These are phyloP conservation scores for Seiridium cupressi DNA, from an alignment of 2,329 filamentous ascomycete genomes.

Conservation along the genomic window DNA sequence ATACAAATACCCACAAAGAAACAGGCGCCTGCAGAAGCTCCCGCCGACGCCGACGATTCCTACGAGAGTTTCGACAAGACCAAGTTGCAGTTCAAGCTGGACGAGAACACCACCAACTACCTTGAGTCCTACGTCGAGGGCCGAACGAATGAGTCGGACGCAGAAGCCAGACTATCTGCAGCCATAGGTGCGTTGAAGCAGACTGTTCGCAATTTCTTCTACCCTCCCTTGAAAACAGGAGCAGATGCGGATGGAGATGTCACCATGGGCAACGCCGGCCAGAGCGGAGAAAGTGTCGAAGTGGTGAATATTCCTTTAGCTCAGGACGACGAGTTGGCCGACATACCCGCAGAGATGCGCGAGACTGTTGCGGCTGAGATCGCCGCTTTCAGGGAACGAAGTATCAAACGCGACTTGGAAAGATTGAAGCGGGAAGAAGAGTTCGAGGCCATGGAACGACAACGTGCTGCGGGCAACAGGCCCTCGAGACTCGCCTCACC, in stretches of 20 bases:
- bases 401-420: slow-evolving; percentile 84
- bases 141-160: slow-evolving; percentile 60
- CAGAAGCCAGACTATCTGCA: slow-evolving; percentile 67
- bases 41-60: slow-evolving; percentile 38
- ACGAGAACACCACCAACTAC: slow-evolving; percentile 80
- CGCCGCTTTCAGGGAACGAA: slow-evolving; percentile 87
- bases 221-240: slow-evolving; percentile 54
- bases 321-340: slow-evolving; percentile 88
- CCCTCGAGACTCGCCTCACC: slow-evolving; percentile 71
- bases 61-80: slow-evolving; percentile 65
- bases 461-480: slow-evolving; percentile 64
- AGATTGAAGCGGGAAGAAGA: slow-evolving; percentile 87
- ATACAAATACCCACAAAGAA: slow-evolving; percentile 79
- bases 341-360: slow-evolving; percentile 94
- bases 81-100: slow-evolving; percentile 71
- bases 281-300: slow-evolving; percentile 67
- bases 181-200: slow-evolving; percentile 67
- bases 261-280: slow-evolving; percentile 62
- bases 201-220: slow-evolving; percentile 69
- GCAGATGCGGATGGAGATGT: slow-evolving; percentile 66
- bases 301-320: slow-evolving; percentile 86
- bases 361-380: slow-evolving; percentile 95
- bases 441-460: slow-evolving; percentile 80
- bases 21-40: slow-evolving; percentile 53
- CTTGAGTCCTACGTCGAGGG: slow-evolving; percentile 76